phyloP scores from a whole-genome alignment of 805 yeast genomes.

The Metschnikowia henanensis region DNA sequence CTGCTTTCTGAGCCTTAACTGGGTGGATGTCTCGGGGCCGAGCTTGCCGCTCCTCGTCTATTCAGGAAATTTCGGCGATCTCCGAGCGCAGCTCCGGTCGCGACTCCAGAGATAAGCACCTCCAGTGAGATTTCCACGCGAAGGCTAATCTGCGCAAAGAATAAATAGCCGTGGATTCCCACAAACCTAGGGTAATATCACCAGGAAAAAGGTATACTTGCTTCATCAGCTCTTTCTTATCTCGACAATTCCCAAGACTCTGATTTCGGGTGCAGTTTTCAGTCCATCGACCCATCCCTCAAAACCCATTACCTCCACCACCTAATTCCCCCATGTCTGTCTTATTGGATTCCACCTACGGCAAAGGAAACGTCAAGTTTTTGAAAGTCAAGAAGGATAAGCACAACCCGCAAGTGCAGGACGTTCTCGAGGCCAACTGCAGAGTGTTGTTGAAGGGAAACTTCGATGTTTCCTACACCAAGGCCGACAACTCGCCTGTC shows the following conservation, averaged over 20 bases:
- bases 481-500: conserved; percentile 85
- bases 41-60: too few relatives aligned
- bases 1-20: too few relatives aligned
- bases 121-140: too few relatives aligned
- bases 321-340: conserved; percentile 13
- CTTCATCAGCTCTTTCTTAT: not conserved
- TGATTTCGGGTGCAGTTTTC: too few relatives aligned
- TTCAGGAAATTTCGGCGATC: conserved; percentile 8
- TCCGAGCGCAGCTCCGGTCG: not conserved
- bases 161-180: not conserved
- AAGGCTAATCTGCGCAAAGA: not conserved
- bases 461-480: conserved; percentile 78
- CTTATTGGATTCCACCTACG: conserved; percentile 60
- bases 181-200: not conserved
- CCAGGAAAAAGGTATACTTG: not conserved
- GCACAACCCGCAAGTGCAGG: conserved; percentile 69
- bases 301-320: not conserved
- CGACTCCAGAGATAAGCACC: not conserved
- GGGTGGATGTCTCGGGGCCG: too few relatives aligned
- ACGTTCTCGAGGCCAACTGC: conserved; percentile 84
- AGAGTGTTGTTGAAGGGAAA: conserved; percentile 72
- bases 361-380: conserved; percentile 91
- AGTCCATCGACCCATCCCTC: too few relatives aligned
- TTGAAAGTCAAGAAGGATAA: conserved; percentile 84
- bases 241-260: too few relatives aligned